Conservation (phyloP, 805 yeast genomes). For the Wickerhamiella sorbophila region DNA sequence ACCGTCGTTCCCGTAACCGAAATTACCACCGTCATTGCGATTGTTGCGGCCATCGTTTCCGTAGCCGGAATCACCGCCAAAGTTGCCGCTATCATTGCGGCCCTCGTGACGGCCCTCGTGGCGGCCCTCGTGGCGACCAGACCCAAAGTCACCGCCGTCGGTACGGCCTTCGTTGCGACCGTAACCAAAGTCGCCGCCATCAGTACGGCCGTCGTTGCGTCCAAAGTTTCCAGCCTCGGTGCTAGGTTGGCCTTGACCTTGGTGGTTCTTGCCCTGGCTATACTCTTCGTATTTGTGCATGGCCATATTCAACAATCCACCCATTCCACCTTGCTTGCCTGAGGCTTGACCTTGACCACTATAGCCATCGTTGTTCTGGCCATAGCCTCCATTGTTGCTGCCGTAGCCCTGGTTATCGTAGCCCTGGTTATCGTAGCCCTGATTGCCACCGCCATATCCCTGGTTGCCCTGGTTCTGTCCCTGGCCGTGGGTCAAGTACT, state of each 20-base stretch:
- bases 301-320: neutral
- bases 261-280: neutral
- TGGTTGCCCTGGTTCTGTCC: constrained; percentile 22
- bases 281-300: neutral
- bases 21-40: constrained; percentile 1
- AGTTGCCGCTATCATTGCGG: neutral
- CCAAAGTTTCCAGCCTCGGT: constrained; percentile 5
- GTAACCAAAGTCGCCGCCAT: neutral
- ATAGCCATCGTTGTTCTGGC: neutral
- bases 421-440: constrained; percentile 6
- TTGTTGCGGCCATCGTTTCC: neutral
- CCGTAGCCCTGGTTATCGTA: constrained; percentile 17
- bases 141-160: neutral
- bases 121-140: neutral
- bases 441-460: constrained; percentile 12
- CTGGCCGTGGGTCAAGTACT: too few species aligned
- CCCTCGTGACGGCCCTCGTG: neutral
- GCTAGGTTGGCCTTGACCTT: neutral
- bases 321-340: neutral
- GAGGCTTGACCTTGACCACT: neutral
- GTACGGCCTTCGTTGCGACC: constrained; percentile 4
- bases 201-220: constrained; percentile 15
- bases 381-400: neutral
- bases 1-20: too few species aligned
- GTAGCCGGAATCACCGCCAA: too few species aligned